A percentile compares a stretch with the other conserved stretches of the same genome.
Evolutionary conservation across 2,329 filamentous ascomycete genomes (phyloP).

Genomic region (Chaetothyriales sp.): DNA sequence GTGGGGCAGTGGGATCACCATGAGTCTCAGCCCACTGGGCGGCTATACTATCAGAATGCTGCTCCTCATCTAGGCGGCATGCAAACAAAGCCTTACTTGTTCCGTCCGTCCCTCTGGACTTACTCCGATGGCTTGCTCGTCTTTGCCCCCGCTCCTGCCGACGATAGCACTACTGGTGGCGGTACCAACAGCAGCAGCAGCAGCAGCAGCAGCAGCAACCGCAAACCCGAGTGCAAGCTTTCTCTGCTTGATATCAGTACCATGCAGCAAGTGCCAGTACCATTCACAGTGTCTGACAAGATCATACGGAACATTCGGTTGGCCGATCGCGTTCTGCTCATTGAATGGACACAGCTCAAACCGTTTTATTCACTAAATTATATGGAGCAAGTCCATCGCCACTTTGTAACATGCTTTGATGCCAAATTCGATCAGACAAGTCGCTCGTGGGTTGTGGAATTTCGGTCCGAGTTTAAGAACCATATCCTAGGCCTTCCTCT

Average conservation of each 20-base stretch:
- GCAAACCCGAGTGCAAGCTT: conserved; percentile 15
- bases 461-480: conserved; percentile 46
- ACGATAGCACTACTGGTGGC: conserved; percentile 18
- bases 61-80: conserved; percentile 12
- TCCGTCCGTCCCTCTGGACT: conserved; percentile 36
- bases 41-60: conserved; percentile 15
- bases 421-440: conserved; percentile 20
- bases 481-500: conserved; percentile 42
- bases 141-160: conserved; percentile 30
- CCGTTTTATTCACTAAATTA: conserved; percentile 39
- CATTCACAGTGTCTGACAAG: conserved; percentile 37
- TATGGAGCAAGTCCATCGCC: conserved; percentile 37
- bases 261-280: conserved; percentile 29
- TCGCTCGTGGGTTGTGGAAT: conserved; percentile 23
- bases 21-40: conserved; percentile 19
- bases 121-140: conserved; percentile 43
- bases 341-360: conserved; percentile 47
- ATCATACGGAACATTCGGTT: conserved; percentile 42
- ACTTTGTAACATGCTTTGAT: conserved; percentile 47
- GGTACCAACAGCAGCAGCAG: no score
- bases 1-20: conserved; percentile 29
- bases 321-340: conserved; percentile 38
- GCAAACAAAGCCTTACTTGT: conserved; percentile 20
- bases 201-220: no score
- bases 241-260: conserved; percentile 38